Conservation (phyloP, 2,329 filamentous ascomycete species). For the Pseudogymnoascus sp. region DNA sequence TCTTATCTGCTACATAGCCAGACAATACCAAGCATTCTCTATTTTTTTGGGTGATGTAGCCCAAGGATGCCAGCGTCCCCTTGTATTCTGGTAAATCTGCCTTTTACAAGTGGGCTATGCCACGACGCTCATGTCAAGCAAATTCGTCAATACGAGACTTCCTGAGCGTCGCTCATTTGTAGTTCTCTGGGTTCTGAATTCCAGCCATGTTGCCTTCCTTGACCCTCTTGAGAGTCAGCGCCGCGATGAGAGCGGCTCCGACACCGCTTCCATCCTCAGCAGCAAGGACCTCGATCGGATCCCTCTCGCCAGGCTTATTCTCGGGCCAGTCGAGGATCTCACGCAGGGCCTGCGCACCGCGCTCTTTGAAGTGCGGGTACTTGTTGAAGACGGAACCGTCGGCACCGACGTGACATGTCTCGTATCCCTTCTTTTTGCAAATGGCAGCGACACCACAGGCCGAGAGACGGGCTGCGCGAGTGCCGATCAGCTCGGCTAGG, state of each 20-base stretch:
- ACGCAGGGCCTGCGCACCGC: conserved; percentile 77
- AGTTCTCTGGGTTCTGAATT: conserved; percentile 58
- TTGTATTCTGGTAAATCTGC: not conserved
- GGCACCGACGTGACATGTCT: conserved; percentile 85
- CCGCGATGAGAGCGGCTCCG: conserved; percentile 89
- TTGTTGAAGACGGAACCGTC: conserved; percentile 99
- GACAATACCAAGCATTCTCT: conserved; percentile 7
- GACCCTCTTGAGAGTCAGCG: conserved; percentile 56
- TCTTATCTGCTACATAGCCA: not conserved
- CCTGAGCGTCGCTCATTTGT: conserved; percentile 31
- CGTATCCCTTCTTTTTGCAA: conserved; percentile 88
- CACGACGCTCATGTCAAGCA: conserved; percentile 2
- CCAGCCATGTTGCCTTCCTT: conserved; percentile 54
- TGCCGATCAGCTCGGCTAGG: conserved; percentile 88
- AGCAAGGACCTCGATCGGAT: conserved; percentile 78
- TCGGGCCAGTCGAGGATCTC: conserved; percentile 94
- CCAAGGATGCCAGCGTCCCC: not conserved
- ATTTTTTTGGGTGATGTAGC: not conserved
- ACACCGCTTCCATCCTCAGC: conserved; percentile 96
- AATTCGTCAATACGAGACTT: not conserved
- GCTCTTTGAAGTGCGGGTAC: conserved; percentile 94
- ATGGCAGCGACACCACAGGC: conserved; percentile 94
- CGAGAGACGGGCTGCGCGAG: conserved; percentile 83
- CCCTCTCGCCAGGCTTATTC: conserved; percentile 64
- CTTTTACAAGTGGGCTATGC: not conserved